Base-by-base conservation (phyloP, 163 green algal genomes). In the Scenedesmus sp. region DNA sequence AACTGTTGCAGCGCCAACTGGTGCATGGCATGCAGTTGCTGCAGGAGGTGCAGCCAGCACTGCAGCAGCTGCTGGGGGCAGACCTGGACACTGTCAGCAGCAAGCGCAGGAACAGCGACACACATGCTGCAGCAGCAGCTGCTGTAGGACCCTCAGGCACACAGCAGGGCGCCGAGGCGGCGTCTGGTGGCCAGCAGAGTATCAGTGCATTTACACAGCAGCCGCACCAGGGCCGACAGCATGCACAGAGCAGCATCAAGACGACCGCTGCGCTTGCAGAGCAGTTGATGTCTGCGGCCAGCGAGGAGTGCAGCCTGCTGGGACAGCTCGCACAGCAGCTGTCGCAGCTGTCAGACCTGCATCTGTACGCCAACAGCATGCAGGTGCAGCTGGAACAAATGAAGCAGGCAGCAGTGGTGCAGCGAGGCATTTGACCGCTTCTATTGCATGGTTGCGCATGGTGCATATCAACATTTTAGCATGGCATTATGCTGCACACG, bases 311-410 rank as follows among this genome's bases (percentile, higher is more conserved):
- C 87, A 59, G 59, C 30, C 72, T 91, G 78, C 79, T 91, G 16
- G 22, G 22, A 15, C 40, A 82, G 53, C 79, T 91, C 18, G 43
- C 56, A 46, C 56, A 87, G 78, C 78, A 91, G 30, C 37, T 87
- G 33, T 49, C 43, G 0, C 26, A 43, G 30, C 79, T 91, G 26
- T 81, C 78, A 70, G 78, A 91, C 46, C 72, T 91, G 76, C 87
- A 87, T 13, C 87, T 91, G 22, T 91, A 91, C 49, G 87, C 78
- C 49, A 87, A 91, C 72, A 91, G 87, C 78, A 91, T 91, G 87
- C 40, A 87, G 46, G 87, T 91, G 87, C 87, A 91, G 59, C 65
- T 91, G 42, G 22, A n/a, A 10, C 87, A 87, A 30, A 91, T 87
- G 79, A 33, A 86, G 37, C 59, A 88, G 83, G 65, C 65, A 40